Evolutionary conservation across 2,329 filamentous ascomycete genomes (phyloP).

Genomic region (Cercospora citrullina): DNA sequence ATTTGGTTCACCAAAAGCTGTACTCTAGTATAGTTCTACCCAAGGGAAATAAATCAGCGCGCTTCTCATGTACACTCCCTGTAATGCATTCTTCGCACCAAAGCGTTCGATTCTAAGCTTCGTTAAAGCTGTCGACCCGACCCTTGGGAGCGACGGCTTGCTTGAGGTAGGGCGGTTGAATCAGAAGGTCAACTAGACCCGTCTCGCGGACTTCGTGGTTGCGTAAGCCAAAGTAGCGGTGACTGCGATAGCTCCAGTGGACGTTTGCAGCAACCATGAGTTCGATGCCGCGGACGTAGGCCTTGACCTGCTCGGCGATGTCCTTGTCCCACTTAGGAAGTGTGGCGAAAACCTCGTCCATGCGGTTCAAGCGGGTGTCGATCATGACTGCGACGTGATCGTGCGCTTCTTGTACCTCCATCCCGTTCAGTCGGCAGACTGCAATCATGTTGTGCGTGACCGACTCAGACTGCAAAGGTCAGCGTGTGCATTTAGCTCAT

Average conservation of each 20-base stretch:
- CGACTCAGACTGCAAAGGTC: neutral
- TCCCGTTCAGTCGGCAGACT: conserved; percentile 11
- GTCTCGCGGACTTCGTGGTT: conserved; percentile 6
- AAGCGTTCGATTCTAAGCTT: neutral
- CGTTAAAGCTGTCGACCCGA: neutral
- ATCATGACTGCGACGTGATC: conserved; percentile 11
- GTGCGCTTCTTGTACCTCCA: conserved; percentile 8
- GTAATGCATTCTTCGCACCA: neutral
- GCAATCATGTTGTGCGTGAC: conserved; percentile 15
- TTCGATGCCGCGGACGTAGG: conserved; percentile 11
- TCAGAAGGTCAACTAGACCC: neutral
- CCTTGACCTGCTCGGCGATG: neutral
- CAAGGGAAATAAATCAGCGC: neutral
- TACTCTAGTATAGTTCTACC: neutral
- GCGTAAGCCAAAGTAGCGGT: conserved; percentile 10
- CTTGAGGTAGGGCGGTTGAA: neutral
- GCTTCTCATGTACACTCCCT: neutral
- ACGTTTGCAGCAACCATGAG: conserved; percentile 9
- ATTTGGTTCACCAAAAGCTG: conserved; percentile 8
- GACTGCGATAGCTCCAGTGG: conserved; percentile 14
- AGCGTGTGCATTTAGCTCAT: neutral
- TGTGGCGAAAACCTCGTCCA: neutral
- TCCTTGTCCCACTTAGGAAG: neutral
- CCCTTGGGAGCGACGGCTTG: neutral
- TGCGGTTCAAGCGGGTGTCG: neutral